These are phyloP conservation scores for Aspergillus brasiliensis DNA, from an alignment of 2,329 filamentous ascomycete species.

Conservation along the genomic window DNA sequence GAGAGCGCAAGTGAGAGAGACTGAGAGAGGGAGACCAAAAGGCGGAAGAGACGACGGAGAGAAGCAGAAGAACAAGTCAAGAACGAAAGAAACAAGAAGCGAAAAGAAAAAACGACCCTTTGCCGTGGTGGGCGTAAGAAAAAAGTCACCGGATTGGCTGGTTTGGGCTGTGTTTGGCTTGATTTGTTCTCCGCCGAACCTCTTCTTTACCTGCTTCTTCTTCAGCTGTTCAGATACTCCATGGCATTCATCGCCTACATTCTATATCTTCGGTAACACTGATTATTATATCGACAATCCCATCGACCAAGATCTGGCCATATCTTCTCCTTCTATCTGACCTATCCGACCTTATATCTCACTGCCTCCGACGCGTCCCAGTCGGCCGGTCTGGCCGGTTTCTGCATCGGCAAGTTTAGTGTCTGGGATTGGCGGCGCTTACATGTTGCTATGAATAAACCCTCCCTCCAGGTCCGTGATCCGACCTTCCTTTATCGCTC, in stretches of 20 bases:
- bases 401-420: slow-evolving; percentile 8
- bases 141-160: slow-evolving; percentile 19
- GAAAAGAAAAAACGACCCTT: slow-evolving; percentile 22
- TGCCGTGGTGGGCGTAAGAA: slow-evolving; percentile 17
- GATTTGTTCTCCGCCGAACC: not conserved
- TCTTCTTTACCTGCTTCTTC: not conserved
- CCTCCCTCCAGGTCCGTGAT: not conserved
- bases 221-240: not conserved
- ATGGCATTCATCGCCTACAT: no score
- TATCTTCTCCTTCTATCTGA: not conserved
- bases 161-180: not conserved
- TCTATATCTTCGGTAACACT: no score
- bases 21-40: not conserved
- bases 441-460: slow-evolving; percentile 9
- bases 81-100: slow-evolving; percentile 16
- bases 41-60: slow-evolving; percentile 10
- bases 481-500: not conserved
- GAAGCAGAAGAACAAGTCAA: not conserved
- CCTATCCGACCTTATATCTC: not conserved
- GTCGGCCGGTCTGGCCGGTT: not conserved
- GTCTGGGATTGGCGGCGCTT: slow-evolving; percentile 10
- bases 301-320: not conserved
- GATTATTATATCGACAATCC: no score
- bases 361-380: not conserved
- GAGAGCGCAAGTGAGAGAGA: slow-evolving; percentile 10